Evolutionary conservation across 2,329 filamentous ascomycete species (phyloP).

Genomic region (Aspergillus caelatus): DNA sequence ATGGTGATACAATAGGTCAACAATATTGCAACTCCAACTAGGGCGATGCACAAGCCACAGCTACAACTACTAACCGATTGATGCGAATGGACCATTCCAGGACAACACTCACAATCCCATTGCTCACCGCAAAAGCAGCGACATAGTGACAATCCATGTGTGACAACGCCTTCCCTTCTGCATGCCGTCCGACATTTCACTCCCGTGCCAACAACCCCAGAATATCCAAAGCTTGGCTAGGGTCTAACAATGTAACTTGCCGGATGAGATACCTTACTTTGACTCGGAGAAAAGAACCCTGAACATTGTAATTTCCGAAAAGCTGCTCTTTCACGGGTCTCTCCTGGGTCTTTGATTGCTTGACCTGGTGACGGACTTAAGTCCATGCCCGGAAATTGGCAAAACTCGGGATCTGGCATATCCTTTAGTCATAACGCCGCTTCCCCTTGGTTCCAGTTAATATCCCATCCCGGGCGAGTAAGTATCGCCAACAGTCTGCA

Average conservation of each 20-base stretch:
- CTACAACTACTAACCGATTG: not conserved
- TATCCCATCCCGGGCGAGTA: not conserved
- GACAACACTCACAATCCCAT: conserved; percentile 1
- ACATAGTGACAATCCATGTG: not conserved
- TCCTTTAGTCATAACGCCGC: not conserved
- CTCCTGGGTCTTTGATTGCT: too few relatives aligned
- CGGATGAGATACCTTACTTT: not conserved
- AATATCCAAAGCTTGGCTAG: conserved; percentile 14
- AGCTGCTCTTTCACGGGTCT: too few relatives aligned
- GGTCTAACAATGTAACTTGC: not conserved
- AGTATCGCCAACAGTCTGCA: not conserved
- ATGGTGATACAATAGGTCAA: not conserved
- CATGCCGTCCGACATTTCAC: conserved; percentile 6
- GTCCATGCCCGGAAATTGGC: too few relatives aligned
- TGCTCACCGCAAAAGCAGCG: conserved; percentile 5
- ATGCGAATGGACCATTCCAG: not conserved
- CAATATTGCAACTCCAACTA: not conserved
- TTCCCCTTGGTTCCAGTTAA: not conserved
- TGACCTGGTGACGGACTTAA: not conserved
- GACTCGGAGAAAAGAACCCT: conserved; percentile 4
- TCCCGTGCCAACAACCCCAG: conserved; percentile 12
- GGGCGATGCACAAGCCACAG: not conserved
- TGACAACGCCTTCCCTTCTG: conserved; percentile 4
- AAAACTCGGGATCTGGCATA: not conserved
- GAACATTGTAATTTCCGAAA: not conserved